Conservation (phyloP, 352 stramenopile species). For the Phytophthora sp. region DNA sequence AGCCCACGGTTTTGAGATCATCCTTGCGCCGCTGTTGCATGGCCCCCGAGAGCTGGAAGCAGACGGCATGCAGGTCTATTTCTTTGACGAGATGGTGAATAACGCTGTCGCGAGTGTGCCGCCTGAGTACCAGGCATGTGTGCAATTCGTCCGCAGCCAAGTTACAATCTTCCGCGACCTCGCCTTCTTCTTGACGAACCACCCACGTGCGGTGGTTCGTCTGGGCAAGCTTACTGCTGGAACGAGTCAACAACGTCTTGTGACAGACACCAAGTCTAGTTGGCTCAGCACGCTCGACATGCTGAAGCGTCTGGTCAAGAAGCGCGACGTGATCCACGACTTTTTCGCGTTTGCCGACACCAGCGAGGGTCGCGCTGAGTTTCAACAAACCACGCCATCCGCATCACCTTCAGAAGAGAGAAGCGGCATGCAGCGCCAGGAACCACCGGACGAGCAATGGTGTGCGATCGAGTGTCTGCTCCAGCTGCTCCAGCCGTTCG, state of each 20-base stretch:
- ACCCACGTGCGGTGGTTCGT: conserved; percentile 46
- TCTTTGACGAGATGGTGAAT: conserved; percentile 55
- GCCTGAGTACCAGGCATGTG: conserved; percentile 38
- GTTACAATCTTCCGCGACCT: conserved; percentile 48
- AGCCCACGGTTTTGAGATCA: conserved; percentile 50
- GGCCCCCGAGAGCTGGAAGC: conserved; percentile 35
- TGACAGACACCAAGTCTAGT: conserved; percentile 47
- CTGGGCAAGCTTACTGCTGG: conserved; percentile 45
- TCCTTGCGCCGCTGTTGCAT: conserved; percentile 49
- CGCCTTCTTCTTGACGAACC: conserved; percentile 52
- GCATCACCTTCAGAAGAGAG: conserved; percentile 3
- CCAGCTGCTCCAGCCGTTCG: conserved; percentile 50
- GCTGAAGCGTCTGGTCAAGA: conserved; percentile 50
- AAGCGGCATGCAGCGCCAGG: conserved; percentile 19
- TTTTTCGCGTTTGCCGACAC: conserved; percentile 55
- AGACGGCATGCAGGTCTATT: conserved; percentile 47
- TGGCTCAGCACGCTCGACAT: conserved; percentile 59
- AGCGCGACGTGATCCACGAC: conserved; percentile 45
- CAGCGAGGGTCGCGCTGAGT: conserved; percentile 41
- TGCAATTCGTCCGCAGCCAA: conserved; percentile 42
- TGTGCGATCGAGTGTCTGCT: conserved; percentile 48
- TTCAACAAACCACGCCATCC: conserved; percentile 30
- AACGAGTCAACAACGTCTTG: conserved; percentile 41
- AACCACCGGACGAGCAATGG: conserved; percentile 45
- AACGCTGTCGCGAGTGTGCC: conserved; percentile 39